These are phyloP conservation scores for Neurospora intermedia DNA, from an alignment of 495 filamentous ascomycete species.

Conservation along the genomic window DNA sequence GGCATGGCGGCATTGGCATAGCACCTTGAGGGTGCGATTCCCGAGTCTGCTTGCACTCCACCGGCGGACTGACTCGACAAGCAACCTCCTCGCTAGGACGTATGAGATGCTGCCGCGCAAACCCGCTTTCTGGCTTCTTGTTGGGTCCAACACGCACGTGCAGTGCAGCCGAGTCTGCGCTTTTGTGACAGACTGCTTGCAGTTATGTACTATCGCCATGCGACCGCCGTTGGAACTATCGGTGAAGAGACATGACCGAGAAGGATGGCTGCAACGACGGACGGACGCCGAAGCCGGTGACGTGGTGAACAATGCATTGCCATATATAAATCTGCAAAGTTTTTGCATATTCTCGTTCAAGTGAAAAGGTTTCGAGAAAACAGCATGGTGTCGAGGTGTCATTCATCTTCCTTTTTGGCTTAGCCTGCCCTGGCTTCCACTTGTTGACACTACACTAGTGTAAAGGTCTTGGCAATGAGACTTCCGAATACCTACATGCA, in stretches of 20 bases:
- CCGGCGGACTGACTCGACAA: not conserved
- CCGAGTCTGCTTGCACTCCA: not conserved
- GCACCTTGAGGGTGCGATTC: not conserved
- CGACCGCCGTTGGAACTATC: slow-evolving; percentile 14
- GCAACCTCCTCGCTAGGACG: not conserved
- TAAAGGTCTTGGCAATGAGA: not conserved
- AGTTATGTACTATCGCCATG: not conserved
- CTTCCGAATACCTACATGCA: not conserved
- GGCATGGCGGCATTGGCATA: not conserved
- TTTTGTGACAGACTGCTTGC: not conserved
- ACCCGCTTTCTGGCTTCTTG: not conserved
- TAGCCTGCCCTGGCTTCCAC: not conserved
- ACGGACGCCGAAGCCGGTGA: not conserved
- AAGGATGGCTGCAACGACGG: not conserved
- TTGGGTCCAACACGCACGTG: not conserved
- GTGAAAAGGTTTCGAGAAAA: not conserved
- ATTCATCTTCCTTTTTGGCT: not conserved
- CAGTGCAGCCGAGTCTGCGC: not conserved
- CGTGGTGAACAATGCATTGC: not conserved
- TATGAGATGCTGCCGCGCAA: slow-evolving; percentile 21
- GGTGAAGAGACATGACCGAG: slow-evolving; percentile 15
- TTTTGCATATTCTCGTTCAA: not conserved
- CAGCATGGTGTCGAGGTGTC: not conserved
- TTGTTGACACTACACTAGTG: not conserved
- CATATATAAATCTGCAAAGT: not conserved